Evolutionary conservation across 2,329 filamentous ascomycete genomes (phyloP).

Genomic region (Monilinia laxa): DNA sequence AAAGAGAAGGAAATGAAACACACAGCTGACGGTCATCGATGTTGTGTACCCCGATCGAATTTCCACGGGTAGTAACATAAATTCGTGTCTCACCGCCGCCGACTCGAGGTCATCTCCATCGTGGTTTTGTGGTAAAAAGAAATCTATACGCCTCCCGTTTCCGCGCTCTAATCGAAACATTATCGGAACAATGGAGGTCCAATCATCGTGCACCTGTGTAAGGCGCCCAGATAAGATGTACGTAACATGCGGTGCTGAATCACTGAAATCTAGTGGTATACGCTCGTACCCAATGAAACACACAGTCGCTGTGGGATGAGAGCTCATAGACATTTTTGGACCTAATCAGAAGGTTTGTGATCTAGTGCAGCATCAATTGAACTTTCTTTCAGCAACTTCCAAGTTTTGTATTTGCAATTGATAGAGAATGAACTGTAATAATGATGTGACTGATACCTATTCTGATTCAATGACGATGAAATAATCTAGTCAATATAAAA

Average conservation of each 20-base stretch:
- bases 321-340: neutral
- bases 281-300: neutral
- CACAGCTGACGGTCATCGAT: neutral
- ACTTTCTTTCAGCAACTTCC: neutral
- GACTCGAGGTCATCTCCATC: conserved; percentile 9
- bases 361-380: neutral
- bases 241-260: neutral
- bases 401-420: neutral
- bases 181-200: neutral
- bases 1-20: neutral
- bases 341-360: neutral
- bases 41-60: conserved; percentile 4
- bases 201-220: neutral
- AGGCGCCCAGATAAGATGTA: neutral
- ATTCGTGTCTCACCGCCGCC: neutral
- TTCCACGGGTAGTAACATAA: neutral
- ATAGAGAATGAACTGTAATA: neutral
- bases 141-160: neutral
- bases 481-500: too few relatives aligned
- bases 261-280: neutral
- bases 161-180: conserved; percentile 15
- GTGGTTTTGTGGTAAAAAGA: conserved; percentile 7
- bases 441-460: neutral
- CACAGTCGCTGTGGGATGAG: neutral
- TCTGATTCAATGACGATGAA: too few relatives aligned